These are phyloP conservation scores for Pyrenophora graminea DNA, from an alignment of 2,329 filamentous ascomycete species.

Conservation along the genomic window DNA sequence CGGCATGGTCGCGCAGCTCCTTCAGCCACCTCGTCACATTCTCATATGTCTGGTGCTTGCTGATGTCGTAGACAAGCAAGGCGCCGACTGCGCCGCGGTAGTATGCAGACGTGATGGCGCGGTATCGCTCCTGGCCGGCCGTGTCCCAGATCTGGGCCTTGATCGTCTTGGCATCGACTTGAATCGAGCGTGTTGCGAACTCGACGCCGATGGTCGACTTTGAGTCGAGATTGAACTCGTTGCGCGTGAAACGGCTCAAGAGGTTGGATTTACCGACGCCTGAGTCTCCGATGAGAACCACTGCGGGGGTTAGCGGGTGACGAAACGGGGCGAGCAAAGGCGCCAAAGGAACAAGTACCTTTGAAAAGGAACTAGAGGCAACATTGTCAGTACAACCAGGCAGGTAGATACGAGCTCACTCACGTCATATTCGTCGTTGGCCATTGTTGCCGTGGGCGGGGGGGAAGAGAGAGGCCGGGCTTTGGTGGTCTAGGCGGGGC, in stretches of 20 bases:
- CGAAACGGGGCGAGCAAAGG: conserved; percentile 9
- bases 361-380: conserved; percentile 91
- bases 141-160: conserved; percentile 99
- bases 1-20: conserved; percentile 95
- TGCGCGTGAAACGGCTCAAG: conserved; percentile 97
- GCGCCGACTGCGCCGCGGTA: conserved; percentile 97
- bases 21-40: conserved; percentile 99
- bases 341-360: conserved; percentile 60
- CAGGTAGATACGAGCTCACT: conserved; percentile 47
- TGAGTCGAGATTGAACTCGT: conserved; percentile 99
- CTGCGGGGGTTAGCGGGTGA: conserved; percentile 56
- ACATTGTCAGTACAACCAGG: conserved; percentile 26
- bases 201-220: conserved; percentile 99
- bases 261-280: conserved; percentile 99
- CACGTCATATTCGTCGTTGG: conserved; percentile 99
- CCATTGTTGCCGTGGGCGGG: conserved; percentile 65
- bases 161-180: conserved; percentile 99
- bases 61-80: conserved; percentile 98
- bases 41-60: conserved; percentile 99
- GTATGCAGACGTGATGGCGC: conserved; percentile 98
- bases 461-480: conserved; percentile 14
- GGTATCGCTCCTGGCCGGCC: conserved; percentile 96
- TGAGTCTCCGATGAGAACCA: conserved; percentile 98
- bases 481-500: neutral
- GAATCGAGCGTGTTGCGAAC: conserved; percentile 97